A percentile compares a stretch with the other conserved stretches of the same genome.
Conservation (phyloP, 306 rosid genomes). For the Trichosanthes cucumerina region DNA sequence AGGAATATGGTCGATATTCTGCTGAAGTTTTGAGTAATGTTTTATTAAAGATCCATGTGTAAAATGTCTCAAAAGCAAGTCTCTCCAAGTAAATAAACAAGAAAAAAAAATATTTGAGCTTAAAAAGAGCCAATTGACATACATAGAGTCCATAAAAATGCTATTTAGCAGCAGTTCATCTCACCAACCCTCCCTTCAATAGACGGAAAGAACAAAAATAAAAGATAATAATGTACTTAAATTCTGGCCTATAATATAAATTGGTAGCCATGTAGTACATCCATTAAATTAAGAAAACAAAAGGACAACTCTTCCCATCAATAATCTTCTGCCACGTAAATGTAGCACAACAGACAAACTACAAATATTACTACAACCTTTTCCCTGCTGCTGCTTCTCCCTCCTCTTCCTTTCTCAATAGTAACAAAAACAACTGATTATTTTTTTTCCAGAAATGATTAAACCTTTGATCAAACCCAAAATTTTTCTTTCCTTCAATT, state of each 20-base stretch:
- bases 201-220: not conserved
- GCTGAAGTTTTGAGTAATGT: too few relatives aligned
- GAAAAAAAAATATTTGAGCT: not conserved
- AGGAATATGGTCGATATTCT: too few relatives aligned
- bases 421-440: not conserved
- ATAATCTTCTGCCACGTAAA: slow-evolving; percentile 1
- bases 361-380: not conserved
- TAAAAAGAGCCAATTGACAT: not conserved
- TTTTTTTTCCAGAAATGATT: not conserved
- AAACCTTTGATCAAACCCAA: not conserved
- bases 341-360: not conserved
- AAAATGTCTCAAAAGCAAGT: too few relatives aligned
- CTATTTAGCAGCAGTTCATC: not conserved
- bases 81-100: too few relatives aligned
- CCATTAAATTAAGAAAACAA: not conserved
- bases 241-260: not conserved
- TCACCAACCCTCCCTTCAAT: not conserved
- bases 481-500: not conserved
- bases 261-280: not conserved
- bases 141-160: not conserved
- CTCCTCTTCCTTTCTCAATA: not conserved
- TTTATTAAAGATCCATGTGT: too few relatives aligned
- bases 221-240: not conserved
- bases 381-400: not conserved
- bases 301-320: not conserved